These are phyloP conservation scores for Tetrapisispora iriomotensis DNA, from an alignment of 805 yeast genomes.

Conservation along the genomic window DNA sequence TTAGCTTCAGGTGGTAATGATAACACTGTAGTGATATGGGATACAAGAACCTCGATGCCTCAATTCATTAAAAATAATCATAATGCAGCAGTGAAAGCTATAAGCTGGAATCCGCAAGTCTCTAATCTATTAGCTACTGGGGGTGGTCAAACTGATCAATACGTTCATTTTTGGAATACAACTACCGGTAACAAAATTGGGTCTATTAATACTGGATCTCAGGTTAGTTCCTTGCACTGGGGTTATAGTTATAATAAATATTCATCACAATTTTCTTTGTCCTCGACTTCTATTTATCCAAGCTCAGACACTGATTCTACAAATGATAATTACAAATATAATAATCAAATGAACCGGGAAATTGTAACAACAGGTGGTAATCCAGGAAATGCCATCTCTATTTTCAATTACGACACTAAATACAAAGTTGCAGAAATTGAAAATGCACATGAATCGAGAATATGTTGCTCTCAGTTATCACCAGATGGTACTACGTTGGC, in stretches of 20 bases:
- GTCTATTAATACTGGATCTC: constrained; percentile 84
- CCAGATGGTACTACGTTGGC: constrained; percentile 89
- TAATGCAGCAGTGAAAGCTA: constrained; percentile 90
- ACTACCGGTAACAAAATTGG: constrained; percentile 80
- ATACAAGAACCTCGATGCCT: constrained; percentile 61
- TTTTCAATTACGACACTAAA: constrained; percentile 78
- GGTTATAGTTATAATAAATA: constrained; percentile 43
- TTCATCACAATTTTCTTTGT: not conserved
- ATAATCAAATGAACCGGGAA: constrained; percentile 35
- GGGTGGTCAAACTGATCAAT: constrained; percentile 86
- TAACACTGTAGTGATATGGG: constrained; percentile 89
- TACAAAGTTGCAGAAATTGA: constrained; percentile 80
- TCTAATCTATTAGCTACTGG: constrained; percentile 83
- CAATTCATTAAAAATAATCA: constrained; percentile 69
- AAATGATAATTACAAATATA: constrained; percentile 2
- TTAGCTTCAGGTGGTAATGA: constrained; percentile 93
- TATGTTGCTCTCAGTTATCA: constrained; percentile 70
- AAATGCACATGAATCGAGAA: constrained; percentile 84
- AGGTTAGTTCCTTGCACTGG: constrained; percentile 91
- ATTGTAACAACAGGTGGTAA: constrained; percentile 90
- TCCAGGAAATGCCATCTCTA: constrained; percentile 73
- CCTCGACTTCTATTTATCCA: not conserved
- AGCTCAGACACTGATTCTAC: constrained; percentile 17
- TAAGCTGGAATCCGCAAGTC: constrained; percentile 91
- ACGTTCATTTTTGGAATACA: constrained; percentile 92